Evolutionary conservation across 495 filamentous ascomycete species (phyloP), one percentile per base, ranked within the genome.

Genomic region (Annulohypoxylon maeteangense): DNA sequence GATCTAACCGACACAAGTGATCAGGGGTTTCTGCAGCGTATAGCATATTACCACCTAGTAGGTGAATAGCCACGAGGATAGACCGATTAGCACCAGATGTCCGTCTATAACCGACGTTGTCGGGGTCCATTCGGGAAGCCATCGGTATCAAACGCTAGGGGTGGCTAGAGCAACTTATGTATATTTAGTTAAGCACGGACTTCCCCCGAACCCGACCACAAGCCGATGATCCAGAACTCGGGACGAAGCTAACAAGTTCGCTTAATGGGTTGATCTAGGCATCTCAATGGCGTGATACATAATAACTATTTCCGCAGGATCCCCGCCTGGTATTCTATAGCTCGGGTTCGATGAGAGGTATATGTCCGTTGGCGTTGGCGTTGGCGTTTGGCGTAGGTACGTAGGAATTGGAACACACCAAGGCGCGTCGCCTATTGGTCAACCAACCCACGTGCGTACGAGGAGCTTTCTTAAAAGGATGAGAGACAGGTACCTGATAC

Each of bases 381-480:
- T 67, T 56, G 64, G 54, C 22, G 38, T 64, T 40, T 61, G 65
- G 53, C 59, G 25, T 61, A 42, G 16, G 62, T 51, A 36, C 56
- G 56, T 61, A 31, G 58, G 70, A 65, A 56, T 64, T 50, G 58
- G 44, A 63, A 60, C 11, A 57, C 22, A 44, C 45, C 7, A 45
- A 48, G 23, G 55, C 23, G 25, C 20, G 42, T 58, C 34, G 14
- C 38, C 34, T 48, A 73, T 73, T 73, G 70, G 70, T 44, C 48
- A 66, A 66, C 44, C 44, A 40, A 62, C 56, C 70, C 70, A 73
- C 70, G 70, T 73, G 70, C 42, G 56, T 53, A 51, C 53, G 50
- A 50, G 60, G 61, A 72, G 70, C 65, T 72, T n/a, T 50, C 22
- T 65, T 55, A 31, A 68, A 68, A 68, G 70, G 70, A 61, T 47